Evolutionary conservation across 2,329 filamentous ascomycete genomes (phyloP).

Genomic region (Curvularia verruculosa): DNA sequence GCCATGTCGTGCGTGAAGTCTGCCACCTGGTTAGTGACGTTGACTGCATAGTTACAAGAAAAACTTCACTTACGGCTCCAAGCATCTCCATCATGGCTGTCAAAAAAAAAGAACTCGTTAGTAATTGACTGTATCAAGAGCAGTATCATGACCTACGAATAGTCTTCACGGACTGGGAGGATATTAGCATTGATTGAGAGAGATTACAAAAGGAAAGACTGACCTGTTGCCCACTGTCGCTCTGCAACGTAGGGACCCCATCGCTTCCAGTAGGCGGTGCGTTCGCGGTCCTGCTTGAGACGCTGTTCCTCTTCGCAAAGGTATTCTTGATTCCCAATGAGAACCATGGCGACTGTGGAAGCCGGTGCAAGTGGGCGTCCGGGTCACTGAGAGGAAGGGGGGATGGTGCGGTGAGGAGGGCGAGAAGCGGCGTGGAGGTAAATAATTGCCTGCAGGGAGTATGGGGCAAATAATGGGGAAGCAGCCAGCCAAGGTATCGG

Average conservation of each 20-base stretch:
- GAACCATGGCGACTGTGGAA: slow-evolving; percentile 69
- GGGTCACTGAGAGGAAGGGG: slow-evolving; percentile 14
- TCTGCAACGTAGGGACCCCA: slow-evolving; percentile 95
- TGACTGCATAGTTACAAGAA: background rate
- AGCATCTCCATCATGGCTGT: slow-evolving; percentile 80
- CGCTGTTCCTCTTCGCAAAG: slow-evolving; percentile 90
- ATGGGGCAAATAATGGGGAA: slow-evolving; percentile 31
- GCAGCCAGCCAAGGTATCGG: slow-evolving; percentile 21
- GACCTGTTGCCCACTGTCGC: slow-evolving; percentile 93
- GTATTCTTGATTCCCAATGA: slow-evolving; percentile 86
- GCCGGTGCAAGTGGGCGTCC: slow-evolving; percentile 12
- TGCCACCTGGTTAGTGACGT: slow-evolving; percentile 50
- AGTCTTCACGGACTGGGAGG: slow-evolving; percentile 81
- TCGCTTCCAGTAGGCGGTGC: slow-evolving; percentile 94
- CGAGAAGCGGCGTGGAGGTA: slow-evolving; percentile 32
- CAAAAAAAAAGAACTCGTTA: slow-evolving; percentile 30
- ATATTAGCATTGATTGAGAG: slow-evolving; percentile 34
- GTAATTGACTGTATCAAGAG: slow-evolving; percentile 19
- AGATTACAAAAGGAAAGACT: slow-evolving; percentile 32
- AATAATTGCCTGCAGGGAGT: slow-evolving; percentile 25
- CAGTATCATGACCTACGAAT: slow-evolving; percentile 63
- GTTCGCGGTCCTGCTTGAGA: slow-evolving; percentile 81
- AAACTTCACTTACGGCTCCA: slow-evolving; percentile 79
- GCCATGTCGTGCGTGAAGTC: slow-evolving; percentile 95
- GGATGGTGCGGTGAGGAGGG: slow-evolving; percentile 21